Conservation (phyloP, 495 filamentous ascomycete species). For the Podospora australis region DNA sequence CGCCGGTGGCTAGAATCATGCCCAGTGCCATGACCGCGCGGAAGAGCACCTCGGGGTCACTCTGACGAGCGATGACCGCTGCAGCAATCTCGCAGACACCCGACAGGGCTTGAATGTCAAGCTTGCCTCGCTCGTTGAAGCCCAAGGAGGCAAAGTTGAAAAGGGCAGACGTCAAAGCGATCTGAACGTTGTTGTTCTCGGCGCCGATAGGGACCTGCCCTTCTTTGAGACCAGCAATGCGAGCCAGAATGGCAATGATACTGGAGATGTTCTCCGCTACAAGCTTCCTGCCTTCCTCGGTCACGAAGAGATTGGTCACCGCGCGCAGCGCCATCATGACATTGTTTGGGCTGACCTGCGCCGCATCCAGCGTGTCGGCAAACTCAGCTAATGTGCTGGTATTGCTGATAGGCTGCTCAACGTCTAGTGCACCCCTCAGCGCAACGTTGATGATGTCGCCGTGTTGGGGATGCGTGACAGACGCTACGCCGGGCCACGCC, state of each 20-base stretch:
- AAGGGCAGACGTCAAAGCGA: slow-evolving; percentile 74
- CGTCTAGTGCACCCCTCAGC: slow-evolving; percentile 39
- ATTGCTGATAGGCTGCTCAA: slow-evolving; percentile 16
- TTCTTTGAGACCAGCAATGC: slow-evolving; percentile 43
- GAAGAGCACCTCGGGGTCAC: slow-evolving; percentile 77
- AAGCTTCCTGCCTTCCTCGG: slow-evolving; percentile 59
- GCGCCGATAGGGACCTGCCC: slow-evolving; percentile 41
- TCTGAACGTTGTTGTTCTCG: slow-evolving; percentile 71
- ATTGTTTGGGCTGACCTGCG: slow-evolving; percentile 53
- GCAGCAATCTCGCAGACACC: slow-evolving; percentile 43
- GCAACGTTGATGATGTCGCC: slow-evolving; percentile 47
- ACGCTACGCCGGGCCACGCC: slow-evolving; percentile 56
- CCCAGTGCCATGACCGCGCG: slow-evolving; percentile 76
- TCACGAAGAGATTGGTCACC: slow-evolving; percentile 83
- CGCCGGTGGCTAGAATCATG: slow-evolving; percentile 56
- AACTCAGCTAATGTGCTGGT: slow-evolving; percentile 26
- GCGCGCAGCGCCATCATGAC: slow-evolving; percentile 79
- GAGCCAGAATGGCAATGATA: slow-evolving; percentile 35
- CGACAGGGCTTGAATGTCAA: slow-evolving; percentile 13
- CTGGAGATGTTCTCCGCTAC: slow-evolving; percentile 53
- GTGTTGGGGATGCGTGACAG: slow-evolving; percentile 34
- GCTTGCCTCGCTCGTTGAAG: slow-evolving; percentile 21
- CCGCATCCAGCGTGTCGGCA: slow-evolving; percentile 8
- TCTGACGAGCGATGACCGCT: slow-evolving; percentile 54
- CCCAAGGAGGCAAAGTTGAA: slow-evolving; percentile 76